Percentiles rank a stretch among this genome's conserved stretches.
Evolutionary conservation across 208 protist species (phyloP).

Genomic region (Trypanosoma platydactyli): DNA sequence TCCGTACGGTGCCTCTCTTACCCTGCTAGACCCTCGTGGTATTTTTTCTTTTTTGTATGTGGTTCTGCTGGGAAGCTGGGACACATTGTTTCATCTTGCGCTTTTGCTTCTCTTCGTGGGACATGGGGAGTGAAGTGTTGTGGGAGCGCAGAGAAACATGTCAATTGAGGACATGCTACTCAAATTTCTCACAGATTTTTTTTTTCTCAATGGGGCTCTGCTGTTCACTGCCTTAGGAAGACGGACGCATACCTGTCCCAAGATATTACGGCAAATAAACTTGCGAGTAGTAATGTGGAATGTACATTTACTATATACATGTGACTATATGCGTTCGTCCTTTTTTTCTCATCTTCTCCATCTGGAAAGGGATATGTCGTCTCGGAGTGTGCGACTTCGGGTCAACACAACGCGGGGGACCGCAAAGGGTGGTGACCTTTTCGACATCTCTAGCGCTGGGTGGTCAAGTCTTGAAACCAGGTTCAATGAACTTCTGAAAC

Average conservation of each 20-base stretch:
- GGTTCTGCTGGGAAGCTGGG: no score
- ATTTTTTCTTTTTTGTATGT: conserved; percentile 16
- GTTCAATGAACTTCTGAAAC: conserved; percentile 70
- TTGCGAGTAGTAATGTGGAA: no score
- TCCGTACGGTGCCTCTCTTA: conserved; percentile 12
- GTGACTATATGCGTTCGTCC: conserved; percentile 10
- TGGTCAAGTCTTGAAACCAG: conserved; percentile 70
- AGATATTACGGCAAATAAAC: no score
- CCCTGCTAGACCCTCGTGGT: background rate
- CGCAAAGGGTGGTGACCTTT: conserved; percentile 32
- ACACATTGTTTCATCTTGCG: no score
- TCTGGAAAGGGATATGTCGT: conserved; percentile 5
- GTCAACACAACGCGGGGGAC: background rate
- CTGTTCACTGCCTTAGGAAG: no score
- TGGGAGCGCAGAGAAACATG: no score
- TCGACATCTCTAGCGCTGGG: conserved; percentile 59
- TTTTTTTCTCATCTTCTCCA: background rate
- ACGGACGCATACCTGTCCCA: no score
- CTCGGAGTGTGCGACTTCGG: conserved; percentile 1
- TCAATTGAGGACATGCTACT: no score
- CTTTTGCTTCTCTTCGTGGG: conserved; percentile 18
- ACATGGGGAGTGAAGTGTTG: background rate
- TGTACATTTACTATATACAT: background rate
- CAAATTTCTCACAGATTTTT: no score
- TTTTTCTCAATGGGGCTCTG: no score